Base-by-base conservation (phyloP, 2,329 filamentous ascomycete species). In the Seiridium unicorne region DNA sequence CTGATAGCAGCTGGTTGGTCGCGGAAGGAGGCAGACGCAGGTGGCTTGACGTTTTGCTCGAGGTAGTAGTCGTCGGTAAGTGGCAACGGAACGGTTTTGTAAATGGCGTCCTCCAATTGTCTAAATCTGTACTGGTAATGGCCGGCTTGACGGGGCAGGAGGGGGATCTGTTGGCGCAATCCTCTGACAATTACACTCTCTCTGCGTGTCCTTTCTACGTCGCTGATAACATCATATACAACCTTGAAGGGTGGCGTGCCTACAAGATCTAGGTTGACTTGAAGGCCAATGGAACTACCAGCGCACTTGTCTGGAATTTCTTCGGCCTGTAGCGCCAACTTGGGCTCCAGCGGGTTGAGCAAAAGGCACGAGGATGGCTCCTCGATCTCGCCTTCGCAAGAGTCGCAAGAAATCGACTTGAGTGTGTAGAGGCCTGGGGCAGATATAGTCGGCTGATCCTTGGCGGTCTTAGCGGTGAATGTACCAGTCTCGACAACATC, bases 251-350 rank as follows among this genome's bases (percentile, higher is more conserved):
- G 94, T 51, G 96, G 94, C 0, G 93, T 96, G 62, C 95, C 95
- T 35, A 94, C 90, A 44, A 99, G 82, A 71, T 98, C 93, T 55
- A 99, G 79, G 69, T 95, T 90, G 47, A 99, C 91, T 9, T 90
- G 86, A 58, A 99, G 83, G 46, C 95, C 95, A 63, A 99, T 91
- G 0, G 95, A 92, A 70, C 93, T 97, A 53, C 93, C 93, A 42
- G 93, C 94, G 73, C 95, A 99, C 72, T 96, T 96, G 74, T 99
- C 95, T 57, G 92, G 90, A 48, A 99, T 93, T 63, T 93, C 89
- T 67, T 96, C 90, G 5, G 87, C 83, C 38, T 84, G 84, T 55
- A 99, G 79, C 4, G 85, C 81, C 60, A 99, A 74, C 59, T 89
- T 86, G 8, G 95, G 95, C 75, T 97, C 89, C 0, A 95, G 89